phyloP scores from a whole-genome alignment of 495 filamentous ascomycete species.

The Penicillium atrosanguineum region DNA sequence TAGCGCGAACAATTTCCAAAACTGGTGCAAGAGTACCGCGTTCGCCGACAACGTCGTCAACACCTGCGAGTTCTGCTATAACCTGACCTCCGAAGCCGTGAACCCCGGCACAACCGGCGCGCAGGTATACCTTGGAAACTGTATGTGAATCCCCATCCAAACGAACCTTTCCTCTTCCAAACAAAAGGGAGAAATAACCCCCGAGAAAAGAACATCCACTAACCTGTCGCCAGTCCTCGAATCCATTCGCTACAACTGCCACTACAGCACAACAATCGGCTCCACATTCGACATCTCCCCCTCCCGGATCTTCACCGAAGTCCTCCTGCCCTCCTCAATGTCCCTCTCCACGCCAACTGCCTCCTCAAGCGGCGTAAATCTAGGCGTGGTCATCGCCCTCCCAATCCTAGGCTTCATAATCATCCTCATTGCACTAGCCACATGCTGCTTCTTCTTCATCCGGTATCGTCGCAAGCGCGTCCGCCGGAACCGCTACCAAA shows the following conservation, averaged over 20 bases:
- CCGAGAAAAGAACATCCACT: background rate
- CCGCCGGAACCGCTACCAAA: slow-evolving; percentile 17
- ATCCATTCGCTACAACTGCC: slow-evolving; percentile 49
- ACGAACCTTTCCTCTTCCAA: too few species aligned
- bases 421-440: slow-evolving; percentile 16
- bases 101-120: slow-evolving; percentile 4
- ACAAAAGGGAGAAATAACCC: too few species aligned
- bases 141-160: slow-evolving; percentile 30
- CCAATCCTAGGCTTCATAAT: slow-evolving; percentile 45
- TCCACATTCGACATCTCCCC: slow-evolving; percentile 41
- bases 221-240: slow-evolving; percentile 36
- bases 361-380: slow-evolving; percentile 24
- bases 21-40: slow-evolving; percentile 32
- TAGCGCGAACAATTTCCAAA: slow-evolving; percentile 25
- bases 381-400: slow-evolving; percentile 46
- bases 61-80: slow-evolving; percentile 47
- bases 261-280: slow-evolving; percentile 34
- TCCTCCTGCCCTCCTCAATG: slow-evolving; percentile 37
- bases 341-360: slow-evolving; percentile 26
- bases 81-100: slow-evolving; percentile 24
- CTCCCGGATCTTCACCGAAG: slow-evolving; percentile 43
- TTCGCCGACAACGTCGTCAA: slow-evolving; percentile 44
- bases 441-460: slow-evolving; percentile 42
- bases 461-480: slow-evolving; percentile 33
- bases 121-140: slow-evolving; percentile 50